Evolutionary conservation across 2,329 filamentous ascomycete genomes (phyloP).

Genomic region (Fusarium udum): DNA sequence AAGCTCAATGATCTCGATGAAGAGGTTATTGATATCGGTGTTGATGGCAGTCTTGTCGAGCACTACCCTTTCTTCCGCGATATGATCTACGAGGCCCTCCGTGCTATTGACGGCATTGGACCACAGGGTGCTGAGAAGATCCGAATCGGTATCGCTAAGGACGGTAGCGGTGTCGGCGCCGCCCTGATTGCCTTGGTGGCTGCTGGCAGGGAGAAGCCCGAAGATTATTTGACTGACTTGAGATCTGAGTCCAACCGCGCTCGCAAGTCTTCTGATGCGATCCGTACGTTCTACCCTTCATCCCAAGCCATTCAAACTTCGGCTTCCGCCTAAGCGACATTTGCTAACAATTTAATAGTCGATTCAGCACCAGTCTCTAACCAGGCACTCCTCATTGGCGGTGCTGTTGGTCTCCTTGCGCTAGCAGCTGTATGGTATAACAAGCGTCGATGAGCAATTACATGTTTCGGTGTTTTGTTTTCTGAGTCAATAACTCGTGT

Average conservation of each 20-base stretch:
- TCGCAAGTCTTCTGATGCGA: conserved; percentile 45
- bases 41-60: conserved; percentile 93
- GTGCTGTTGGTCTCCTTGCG: conserved; percentile 50
- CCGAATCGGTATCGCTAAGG: conserved; percentile 94
- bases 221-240: conserved; percentile 55
- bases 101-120: conserved; percentile 81
- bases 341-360: conserved; percentile 41
- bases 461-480: not conserved
- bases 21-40: conserved; percentile 85
- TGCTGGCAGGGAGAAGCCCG: conserved; percentile 68
- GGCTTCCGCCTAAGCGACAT: not conserved
- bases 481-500: conserved; percentile 10
- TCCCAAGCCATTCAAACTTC: conserved; percentile 3
- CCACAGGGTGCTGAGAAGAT: conserved; percentile 82
- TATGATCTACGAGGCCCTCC: conserved; percentile 84
- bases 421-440: conserved; percentile 52
- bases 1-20: conserved; percentile 71
- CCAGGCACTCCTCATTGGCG: conserved; percentile 47
- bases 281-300: conserved; percentile 43
- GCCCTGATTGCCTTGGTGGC: conserved; percentile 94
- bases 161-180: conserved; percentile 85
- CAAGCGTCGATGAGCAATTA: conserved; percentile 41
- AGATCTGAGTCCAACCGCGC: conserved; percentile 50
- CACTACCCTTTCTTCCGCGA: conserved; percentile 94
- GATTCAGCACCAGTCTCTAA: conserved; percentile 47